These are phyloP conservation scores for Phytopythium vexans DNA, from an alignment of 352 stramenopile genomes.

Conservation along the genomic window DNA sequence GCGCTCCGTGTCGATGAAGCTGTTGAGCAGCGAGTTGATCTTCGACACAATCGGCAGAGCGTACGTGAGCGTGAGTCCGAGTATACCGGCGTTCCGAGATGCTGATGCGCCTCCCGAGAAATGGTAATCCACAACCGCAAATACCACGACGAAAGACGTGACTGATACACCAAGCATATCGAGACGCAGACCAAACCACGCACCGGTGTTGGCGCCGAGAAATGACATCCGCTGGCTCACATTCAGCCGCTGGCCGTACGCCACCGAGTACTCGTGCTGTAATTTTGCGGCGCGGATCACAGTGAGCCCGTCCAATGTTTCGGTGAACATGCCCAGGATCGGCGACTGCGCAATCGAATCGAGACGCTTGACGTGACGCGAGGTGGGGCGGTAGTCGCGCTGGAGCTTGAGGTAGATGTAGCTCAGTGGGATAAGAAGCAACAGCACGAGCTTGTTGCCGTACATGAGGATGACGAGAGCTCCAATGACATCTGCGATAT, in stretches of 20 bases:
- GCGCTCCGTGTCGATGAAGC: conserved; percentile 87
- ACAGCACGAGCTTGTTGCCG: conserved; percentile 66
- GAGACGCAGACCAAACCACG: conserved; percentile 84
- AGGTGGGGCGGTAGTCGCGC: conserved; percentile 60
- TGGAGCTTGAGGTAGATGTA: conserved; percentile 70
- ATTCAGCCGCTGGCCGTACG: conserved; percentile 50
- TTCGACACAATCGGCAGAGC: conserved; percentile 86
- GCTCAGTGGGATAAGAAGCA: conserved; percentile 70
- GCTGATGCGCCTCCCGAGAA: conserved; percentile 12
- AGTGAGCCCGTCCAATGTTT: conserved; percentile 65
- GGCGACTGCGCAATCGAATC: conserved; percentile 73
- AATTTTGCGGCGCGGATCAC: conserved; percentile 61
- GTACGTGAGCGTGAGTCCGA: conserved; percentile 91
- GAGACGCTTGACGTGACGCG: conserved; percentile 66
- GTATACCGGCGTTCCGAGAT: conserved; percentile 55
- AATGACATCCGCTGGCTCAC: conserved; percentile 78
- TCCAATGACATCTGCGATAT: conserved; percentile 67
- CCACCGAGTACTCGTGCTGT: conserved; percentile 32
- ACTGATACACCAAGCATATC: conserved; percentile 82
- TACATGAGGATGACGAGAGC: conserved; percentile 79
- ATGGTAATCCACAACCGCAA: conserved; percentile 72
- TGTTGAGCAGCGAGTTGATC: conserved; percentile 81
- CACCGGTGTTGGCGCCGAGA: conserved; percentile 57
- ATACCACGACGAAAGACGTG: conserved; percentile 76
- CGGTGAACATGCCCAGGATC: conserved; percentile 68